A percentile compares a stretch with the other conserved stretches of the same genome.
Evolutionary conservation across 805 yeast species (phyloP).

Genomic region (Wickerhamomyces subpelliculosus): DNA sequence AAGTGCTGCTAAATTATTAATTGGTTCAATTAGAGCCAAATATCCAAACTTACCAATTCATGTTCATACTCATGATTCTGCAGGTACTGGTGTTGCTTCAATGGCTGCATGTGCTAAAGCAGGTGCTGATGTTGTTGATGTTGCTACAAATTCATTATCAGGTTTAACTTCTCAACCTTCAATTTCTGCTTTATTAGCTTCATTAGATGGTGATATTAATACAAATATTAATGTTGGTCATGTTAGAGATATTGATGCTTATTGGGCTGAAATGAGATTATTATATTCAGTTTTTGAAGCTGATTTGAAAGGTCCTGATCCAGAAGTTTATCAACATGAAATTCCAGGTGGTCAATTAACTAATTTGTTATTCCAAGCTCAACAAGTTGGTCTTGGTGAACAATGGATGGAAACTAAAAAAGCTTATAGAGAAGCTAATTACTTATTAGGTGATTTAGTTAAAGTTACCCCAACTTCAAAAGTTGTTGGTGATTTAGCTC

Average conservation of each 20-base stretch:
- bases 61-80: constrained; percentile 98
- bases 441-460: constrained; percentile 89
- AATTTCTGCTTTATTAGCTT: constrained; percentile 84
- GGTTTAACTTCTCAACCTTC: constrained; percentile 99
- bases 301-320: constrained; percentile 98
- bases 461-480: constrained; percentile 99
- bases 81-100: constrained; percentile 98
- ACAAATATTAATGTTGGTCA: constrained; percentile 62
- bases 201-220: constrained; percentile 79
- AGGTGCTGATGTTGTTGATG: constrained; percentile 98
- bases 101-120: constrained; percentile 92
- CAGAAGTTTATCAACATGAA: constrained; percentile 97
- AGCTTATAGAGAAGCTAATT: constrained; percentile 88
- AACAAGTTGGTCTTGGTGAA: constrained; percentile 95
- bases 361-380: constrained; percentile 97
- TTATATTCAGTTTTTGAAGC: constrained; percentile 97
- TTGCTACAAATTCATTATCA: constrained; percentile 94
- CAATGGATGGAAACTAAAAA: constrained; percentile 96
- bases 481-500: constrained; percentile 99
- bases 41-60: constrained; percentile 95
- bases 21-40: constrained; percentile 73
- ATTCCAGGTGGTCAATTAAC: constrained; percentile 99
- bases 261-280: constrained; percentile 99
- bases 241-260: constrained; percentile 81
- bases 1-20: constrained; percentile 76